Conservation (phyloP, 805 yeast genomes). For the Starmerella asiatica region DNA sequence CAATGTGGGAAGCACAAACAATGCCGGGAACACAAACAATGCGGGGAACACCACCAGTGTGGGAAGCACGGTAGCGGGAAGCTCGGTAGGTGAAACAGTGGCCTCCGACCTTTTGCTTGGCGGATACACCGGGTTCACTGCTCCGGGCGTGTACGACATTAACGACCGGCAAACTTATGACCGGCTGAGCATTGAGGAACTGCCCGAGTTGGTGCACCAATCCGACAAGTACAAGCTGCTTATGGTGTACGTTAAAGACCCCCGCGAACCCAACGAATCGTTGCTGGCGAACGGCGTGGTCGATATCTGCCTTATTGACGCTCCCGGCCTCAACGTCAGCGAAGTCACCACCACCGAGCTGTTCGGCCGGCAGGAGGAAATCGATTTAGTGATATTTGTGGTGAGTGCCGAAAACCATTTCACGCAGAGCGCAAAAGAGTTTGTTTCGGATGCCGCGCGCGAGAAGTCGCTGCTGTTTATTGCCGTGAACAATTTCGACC, state of each 20-base stretch:
- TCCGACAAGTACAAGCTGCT: constrained; percentile 59
- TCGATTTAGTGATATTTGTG: constrained; percentile 89
- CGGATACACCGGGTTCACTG: background rate
- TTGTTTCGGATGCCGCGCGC: constrained; percentile 74
- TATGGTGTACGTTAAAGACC: constrained; percentile 70
- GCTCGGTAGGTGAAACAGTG: background rate
- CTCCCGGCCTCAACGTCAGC: constrained; percentile 92
- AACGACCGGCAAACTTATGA: constrained; percentile 56
- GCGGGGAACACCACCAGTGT: background rate
- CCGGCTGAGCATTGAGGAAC: constrained; percentile 37
- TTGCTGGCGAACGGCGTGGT: constrained; percentile 78
- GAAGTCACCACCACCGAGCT: constrained; percentile 89
- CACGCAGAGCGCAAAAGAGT: constrained; percentile 87
- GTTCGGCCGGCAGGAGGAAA: constrained; percentile 91
- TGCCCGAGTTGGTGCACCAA: constrained; percentile 59
- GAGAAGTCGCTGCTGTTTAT: constrained; percentile 88
- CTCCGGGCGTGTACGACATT: constrained; percentile 30
- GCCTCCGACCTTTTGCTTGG: background rate
- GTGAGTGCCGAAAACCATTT: constrained; percentile 94
- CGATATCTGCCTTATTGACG: constrained; percentile 85
- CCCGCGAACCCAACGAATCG: constrained; percentile 51
- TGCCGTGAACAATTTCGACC: constrained; percentile 86
- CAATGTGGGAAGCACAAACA: background rate
- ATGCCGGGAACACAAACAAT: background rate
- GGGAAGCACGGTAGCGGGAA: background rate